These are phyloP conservation scores for Mucor lusitanicus DNA, from an alignment of 371 early-diverging fungal species.

Conservation along the genomic window DNA sequence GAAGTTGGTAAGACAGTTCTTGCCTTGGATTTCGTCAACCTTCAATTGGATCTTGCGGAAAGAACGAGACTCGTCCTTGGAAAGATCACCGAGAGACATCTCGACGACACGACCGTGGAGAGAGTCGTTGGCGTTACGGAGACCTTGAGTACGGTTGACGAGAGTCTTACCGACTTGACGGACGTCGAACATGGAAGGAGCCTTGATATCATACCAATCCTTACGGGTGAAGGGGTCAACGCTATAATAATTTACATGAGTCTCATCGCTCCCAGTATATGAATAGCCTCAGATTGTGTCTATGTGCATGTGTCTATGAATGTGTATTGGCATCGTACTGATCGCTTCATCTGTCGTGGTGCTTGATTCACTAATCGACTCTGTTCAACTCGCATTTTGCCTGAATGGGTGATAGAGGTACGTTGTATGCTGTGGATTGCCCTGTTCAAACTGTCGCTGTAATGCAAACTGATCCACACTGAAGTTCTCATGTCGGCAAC, in stretches of 20 bases:
- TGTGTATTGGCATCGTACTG: not conserved
- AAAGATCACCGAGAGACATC: conserved; percentile 96
- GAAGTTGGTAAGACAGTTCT: no score
- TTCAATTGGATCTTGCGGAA: no score
- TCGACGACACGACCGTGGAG: conserved; percentile 97
- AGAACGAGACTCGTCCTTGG: no score
- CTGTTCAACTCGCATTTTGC: not conserved
- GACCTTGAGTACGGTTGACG: conserved; percentile 98
- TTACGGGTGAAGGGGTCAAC: conserved; percentile 97
- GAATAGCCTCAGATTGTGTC: not conserved
- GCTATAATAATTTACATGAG: conserved; percentile 35
- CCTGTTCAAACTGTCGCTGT: not conserved
- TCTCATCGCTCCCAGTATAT: not conserved
- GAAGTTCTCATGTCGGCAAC: not conserved
- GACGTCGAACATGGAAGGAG: conserved; percentile 90
- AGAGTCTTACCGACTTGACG: conserved; percentile 96
- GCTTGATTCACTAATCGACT: not conserved
- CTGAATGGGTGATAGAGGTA: not conserved
- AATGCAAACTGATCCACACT: not conserved
- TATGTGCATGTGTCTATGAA: not conserved
- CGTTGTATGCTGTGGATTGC: not conserved
- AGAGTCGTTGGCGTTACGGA: conserved; percentile 91
- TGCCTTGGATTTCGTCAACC: no score
- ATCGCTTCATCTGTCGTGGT: not conserved
- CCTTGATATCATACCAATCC: conserved; percentile 99